Evolutionary conservation across 192 early-diverging fungal species (phyloP), one percentile per base, ranked within the genome.

Genomic region (Gaertneriomyces sp.): DNA sequence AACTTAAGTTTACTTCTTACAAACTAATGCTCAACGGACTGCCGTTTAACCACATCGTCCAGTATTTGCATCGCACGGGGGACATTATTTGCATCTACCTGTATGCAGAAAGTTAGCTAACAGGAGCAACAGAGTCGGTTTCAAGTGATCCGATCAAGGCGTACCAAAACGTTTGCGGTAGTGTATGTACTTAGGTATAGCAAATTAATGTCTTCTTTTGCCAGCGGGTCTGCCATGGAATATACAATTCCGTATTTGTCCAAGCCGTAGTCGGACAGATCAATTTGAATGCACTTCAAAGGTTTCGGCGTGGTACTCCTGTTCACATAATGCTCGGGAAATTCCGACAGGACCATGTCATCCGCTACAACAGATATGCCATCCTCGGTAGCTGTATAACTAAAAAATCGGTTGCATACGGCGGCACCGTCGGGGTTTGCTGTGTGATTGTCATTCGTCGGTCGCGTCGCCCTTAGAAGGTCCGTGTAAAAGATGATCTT

Each of bases 201-300:
- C 19, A 89, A 46, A 41, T 89, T 84, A 60, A 89, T 80, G 19
- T 76, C 78, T 44, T 74, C 72, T 3, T 61, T 72, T 2, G 79
- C 75, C 45, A 89, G 74, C 5, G 84, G 87, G 55, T 87, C 71
- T 11, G 85, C 78, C 59, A 89, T 88, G 16, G 85, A 87, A 51
- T 78, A 80, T 5, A 89, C 83, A 55, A 89, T 88, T 60, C 88
- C 88, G 61, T 76, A 88, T 42, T 82, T 78, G 68, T 89, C 88
- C 68, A 72, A 40, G 20, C 68, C 68, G 19, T 69, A 60, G 6
- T 79, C 77, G 45, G 77, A 73, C 49, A 89, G 66, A 69, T 89
- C 83, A 25, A 89, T 75, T 63, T 88, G 86, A 56, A 89, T 87
- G 46, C 86, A 79, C 43, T 85, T 77, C 42, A 88, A 74, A 0